These are phyloP conservation scores for Neonectria faginata DNA, from an alignment of 2,329 filamentous ascomycete species.

Conservation along the genomic window DNA sequence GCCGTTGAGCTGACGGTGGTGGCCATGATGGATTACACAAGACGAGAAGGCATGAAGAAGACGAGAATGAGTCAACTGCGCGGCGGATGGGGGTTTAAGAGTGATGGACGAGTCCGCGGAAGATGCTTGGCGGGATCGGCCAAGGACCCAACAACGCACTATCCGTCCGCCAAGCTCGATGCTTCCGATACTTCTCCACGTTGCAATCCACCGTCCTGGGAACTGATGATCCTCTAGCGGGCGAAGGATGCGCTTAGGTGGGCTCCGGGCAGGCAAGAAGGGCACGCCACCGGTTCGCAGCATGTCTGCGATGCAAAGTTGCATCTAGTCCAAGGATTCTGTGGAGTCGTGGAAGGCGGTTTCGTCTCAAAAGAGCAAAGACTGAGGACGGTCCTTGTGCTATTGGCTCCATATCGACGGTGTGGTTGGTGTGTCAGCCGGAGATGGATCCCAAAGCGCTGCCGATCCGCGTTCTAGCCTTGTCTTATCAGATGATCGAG, in stretches of 20 bases:
- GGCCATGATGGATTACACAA: not conserved
- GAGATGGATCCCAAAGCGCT: conserved; percentile 17
- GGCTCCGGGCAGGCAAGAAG: conserved; percentile 10
- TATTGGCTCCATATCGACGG: conserved; percentile 2
- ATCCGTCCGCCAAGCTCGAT: not conserved
- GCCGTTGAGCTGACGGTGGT: not conserved
- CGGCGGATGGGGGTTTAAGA: not conserved
- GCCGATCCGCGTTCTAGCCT: conserved; percentile 8
- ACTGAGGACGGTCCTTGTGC: not conserved
- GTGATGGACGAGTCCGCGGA: no score
- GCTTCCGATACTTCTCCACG: not conserved
- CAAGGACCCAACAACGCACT: not conserved
- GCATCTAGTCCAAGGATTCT: conserved; percentile 13
- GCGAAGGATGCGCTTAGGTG: not conserved
- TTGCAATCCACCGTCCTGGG: not conserved
- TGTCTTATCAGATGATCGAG: conserved; percentile 26
- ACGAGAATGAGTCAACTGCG: not conserved
- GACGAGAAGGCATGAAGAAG: not conserved
- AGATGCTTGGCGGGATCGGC: not conserved
- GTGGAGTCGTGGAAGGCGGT: conserved; percentile 4
- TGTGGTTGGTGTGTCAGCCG: not conserved
- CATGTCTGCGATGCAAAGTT: conserved; percentile 9
- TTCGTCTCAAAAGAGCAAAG: not conserved
- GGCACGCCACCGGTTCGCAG: conserved; percentile 11
- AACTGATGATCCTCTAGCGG: not conserved